Evolutionary conservation across 257 asterid species (phyloP).

Genomic region (Penstemon newberryi): DNA sequence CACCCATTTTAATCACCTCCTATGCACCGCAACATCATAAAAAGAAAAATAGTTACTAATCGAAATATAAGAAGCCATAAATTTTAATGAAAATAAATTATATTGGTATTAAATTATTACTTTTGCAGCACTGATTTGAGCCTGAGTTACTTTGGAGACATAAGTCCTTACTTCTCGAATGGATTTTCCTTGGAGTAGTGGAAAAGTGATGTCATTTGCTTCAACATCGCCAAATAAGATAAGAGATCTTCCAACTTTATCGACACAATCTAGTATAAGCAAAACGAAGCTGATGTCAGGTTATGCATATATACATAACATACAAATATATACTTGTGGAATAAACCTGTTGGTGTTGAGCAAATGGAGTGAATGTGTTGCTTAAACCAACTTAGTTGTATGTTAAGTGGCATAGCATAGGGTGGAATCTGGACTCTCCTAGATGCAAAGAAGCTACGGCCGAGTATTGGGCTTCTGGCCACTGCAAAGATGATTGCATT

Average conservation of each 20-base stretch:
- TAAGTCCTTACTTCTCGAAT: conserved; percentile 8
- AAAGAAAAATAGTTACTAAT: not conserved
- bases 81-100: not conserved
- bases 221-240: conserved; percentile 31
- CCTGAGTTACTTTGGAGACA: conserved; percentile 20
- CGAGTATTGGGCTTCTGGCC: conserved; percentile 32
- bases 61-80: not conserved
- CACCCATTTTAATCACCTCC: not conserved
- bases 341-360: conserved; percentile 17
- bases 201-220: conserved; percentile 26
- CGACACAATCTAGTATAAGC: not conserved
- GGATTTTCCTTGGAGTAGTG: conserved; percentile 20
- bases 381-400: conserved; percentile 36
- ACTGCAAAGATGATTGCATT: conserved; percentile 33
- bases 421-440: conserved; percentile 24
- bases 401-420: conserved; percentile 20
- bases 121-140: conserved; percentile 23
- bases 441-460: conserved; percentile 11
- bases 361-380: conserved; percentile 25
- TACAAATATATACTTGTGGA: not conserved
- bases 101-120: not conserved
- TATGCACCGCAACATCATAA: not conserved
- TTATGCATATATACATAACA: no score
- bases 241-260: conserved; percentile 16
- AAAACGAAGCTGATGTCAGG: not conserved